Percentiles rank a stretch among this genome's conserved stretches.
Evolutionary conservation across 192 early-diverging fungal genomes (phyloP).

Genomic region (Radiomyces spectabilis): DNA sequence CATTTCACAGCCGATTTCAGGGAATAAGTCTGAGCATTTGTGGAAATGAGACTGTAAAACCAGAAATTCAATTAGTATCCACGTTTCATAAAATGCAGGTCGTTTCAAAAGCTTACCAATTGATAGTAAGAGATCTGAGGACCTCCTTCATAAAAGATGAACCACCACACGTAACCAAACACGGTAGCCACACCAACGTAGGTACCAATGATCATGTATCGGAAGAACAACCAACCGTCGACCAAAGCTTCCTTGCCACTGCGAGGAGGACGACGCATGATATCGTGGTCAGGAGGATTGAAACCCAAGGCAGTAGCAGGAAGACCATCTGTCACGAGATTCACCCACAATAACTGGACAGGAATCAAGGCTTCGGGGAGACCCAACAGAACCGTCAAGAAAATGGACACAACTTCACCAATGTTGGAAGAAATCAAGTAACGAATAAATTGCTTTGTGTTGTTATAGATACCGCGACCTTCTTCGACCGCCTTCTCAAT

Average conservation of each 20-base stretch:
- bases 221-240: slow-evolving; percentile 89
- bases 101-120: slow-evolving; percentile 45
- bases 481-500: slow-evolving; percentile 97
- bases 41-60: slow-evolving; percentile 78
- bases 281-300: slow-evolving; percentile 94
- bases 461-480: slow-evolving; percentile 96
- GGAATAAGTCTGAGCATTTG: slow-evolving; percentile 78
- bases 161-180: slow-evolving; percentile 98
- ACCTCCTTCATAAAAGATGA: slow-evolving; percentile 85
- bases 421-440: slow-evolving; percentile 98
- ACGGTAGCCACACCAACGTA: slow-evolving; percentile 93
- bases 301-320: slow-evolving; percentile 97
- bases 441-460: slow-evolving; percentile 99
- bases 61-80: background rate
- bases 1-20: slow-evolving; percentile 90
- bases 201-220: slow-evolving; percentile 86
- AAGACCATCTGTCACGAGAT: slow-evolving; percentile 95
- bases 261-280: slow-evolving; percentile 90
- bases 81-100: slow-evolving; percentile 17
- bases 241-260: slow-evolving; percentile 83
- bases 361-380: slow-evolving; percentile 98
- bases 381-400: slow-evolving; percentile 92
- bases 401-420: slow-evolving; percentile 97
- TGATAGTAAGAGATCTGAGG: slow-evolving; percentile 86
- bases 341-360: slow-evolving; percentile 98